Base-by-base conservation (phyloP, 805 yeast genomes). In the Candida dendrica region DNA sequence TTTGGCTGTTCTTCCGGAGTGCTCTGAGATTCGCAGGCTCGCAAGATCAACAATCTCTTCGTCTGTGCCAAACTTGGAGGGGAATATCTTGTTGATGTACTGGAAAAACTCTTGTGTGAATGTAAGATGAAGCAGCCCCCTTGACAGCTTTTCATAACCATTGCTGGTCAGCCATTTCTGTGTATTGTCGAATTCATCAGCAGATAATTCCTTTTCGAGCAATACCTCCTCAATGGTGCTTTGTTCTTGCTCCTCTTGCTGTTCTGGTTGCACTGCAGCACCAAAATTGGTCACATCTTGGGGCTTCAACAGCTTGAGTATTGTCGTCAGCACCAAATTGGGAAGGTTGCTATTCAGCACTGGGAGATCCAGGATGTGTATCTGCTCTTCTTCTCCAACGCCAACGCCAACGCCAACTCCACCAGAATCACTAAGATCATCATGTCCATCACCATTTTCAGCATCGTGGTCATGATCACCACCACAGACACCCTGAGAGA, bases 1-100 rank as follows among this genome's bases (percentile, higher is more conserved):
- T 41, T 77, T 80, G 0, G 95, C 93, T 0, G 90, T 77, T 36
- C 95, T 66, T 3, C 97, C 96, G 51, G 95, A 84, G 45, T 79
- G 79, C 48, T 87, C 93, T 0, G 95, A 75, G 20, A 91, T 69
- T 35, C 95, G 60, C 18, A 68, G 52, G 15, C 95, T 74, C 0
- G 93, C 79, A 40, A 69, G 60, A 26, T 75, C 69, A 47, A 77
- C 60, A 11, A 90, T 66, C 3, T 47, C 46, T 11, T 67, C 71
- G 33, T 58, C 61, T 6, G 54, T 40, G 16, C 61, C 64, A 24
- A 50, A 39, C 1, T 75, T 50, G 79, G 84, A 75, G 1, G 51
- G 46, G 18, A 78, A 59, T 14, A 78, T 53, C 36, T 63, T 61
- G 16, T 84, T 74, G 33, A 81, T 49, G 58, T 74, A 74, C 22